Base-by-base conservation (phyloP, 164 flowering plant genomes). In the Echeveria elegans region DNA sequence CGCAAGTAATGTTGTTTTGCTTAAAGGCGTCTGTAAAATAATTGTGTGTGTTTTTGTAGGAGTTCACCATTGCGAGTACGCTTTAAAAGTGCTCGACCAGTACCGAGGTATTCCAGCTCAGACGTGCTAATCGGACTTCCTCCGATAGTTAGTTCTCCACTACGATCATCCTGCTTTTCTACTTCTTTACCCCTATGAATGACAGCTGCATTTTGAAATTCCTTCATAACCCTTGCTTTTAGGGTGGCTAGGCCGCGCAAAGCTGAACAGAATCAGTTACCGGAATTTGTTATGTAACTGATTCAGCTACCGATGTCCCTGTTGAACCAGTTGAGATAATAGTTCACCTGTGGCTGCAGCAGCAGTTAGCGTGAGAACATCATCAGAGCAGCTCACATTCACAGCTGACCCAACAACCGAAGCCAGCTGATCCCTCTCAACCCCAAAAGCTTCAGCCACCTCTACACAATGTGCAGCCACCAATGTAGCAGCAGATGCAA, bases 391-490 rank as follows among this genome's bases (percentile, higher is more conserved):
- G n/a, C n/a, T n/a, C n/a, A n/a, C n/a, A n/a, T n/a, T n/a, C 6
- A 85, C 92, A 30, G 92, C 92, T 5, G 92, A 87, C 80, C 82
- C 73, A 6, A 87, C 77, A 1, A 82, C 87, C 0, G 86, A 77
- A 66, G 83, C 79, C 47, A 87, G 80, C 48, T 83, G 88, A 43
- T 85, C 85, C 0, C 84, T 72, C 63, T 86, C 88, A 12, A 85
- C 88, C 38, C 92, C 92, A 86, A 85, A 72, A 2, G 79, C 68
- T 69, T 87, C 88, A 0, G 92, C 92, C 28, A 85, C 85, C 75
- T 87, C 92, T 68, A 85, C 89, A 63, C 92, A 87, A 66, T 83
- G 88, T 0, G 92, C 92, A 8, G 92, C 92, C 16, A 87, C 92
- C 53, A 87, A 68, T 4, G 86, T 83, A 0, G 88, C 92, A 1